A percentile compares a stretch with the other conserved stretches of the same genome.
phyloP scores from a whole-genome alignment of 1,284 basidiomycete genomes.

The Cryptococcus sp. region DNA sequence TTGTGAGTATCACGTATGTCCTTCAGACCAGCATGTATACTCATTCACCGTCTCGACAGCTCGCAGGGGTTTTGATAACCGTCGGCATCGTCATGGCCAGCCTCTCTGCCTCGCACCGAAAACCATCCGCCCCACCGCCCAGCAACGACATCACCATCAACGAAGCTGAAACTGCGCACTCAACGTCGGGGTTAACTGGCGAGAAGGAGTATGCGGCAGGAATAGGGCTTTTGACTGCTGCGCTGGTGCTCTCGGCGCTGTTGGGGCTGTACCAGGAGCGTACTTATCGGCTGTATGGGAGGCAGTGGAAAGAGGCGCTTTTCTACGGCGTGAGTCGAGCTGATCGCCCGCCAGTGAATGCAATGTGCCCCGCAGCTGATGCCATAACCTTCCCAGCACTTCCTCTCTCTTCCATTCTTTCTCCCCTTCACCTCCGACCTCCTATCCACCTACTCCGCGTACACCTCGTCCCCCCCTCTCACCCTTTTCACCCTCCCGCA shows the following conservation, averaged over 20 bases:
- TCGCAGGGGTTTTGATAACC: constrained; percentile 74
- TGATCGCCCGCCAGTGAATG: too few relatives aligned
- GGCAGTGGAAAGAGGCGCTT: constrained; percentile 81
- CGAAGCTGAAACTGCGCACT: neutral
- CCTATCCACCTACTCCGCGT: constrained; percentile 47
- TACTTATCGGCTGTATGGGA: constrained; percentile 69
- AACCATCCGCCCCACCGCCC: neutral
- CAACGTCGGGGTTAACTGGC: constrained; percentile 6
- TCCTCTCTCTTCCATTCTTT: constrained; percentile 71
- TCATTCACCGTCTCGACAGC: constrained; percentile 12
- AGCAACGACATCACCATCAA: neutral
- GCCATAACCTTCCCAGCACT: constrained; percentile 40
- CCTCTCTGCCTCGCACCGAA: constrained; percentile 59
- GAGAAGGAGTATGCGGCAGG: constrained; percentile 61
- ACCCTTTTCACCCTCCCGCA: constrained; percentile 30
- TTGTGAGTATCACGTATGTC: constrained; percentile 49
- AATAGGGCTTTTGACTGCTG: constrained; percentile 67
- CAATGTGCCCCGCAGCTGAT: neutral
- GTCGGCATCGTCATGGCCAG: constrained; percentile 79
- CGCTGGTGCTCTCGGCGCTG: constrained; percentile 74
- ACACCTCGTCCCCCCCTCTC: constrained; percentile 37
- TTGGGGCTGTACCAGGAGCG: constrained; percentile 84
- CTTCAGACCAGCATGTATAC: neutral
- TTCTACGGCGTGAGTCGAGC: constrained; percentile 67
- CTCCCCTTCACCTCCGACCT: constrained; percentile 61